Conservation (phyloP, 139 green algal genomes). For the Chlamydomonas sp. region DNA sequence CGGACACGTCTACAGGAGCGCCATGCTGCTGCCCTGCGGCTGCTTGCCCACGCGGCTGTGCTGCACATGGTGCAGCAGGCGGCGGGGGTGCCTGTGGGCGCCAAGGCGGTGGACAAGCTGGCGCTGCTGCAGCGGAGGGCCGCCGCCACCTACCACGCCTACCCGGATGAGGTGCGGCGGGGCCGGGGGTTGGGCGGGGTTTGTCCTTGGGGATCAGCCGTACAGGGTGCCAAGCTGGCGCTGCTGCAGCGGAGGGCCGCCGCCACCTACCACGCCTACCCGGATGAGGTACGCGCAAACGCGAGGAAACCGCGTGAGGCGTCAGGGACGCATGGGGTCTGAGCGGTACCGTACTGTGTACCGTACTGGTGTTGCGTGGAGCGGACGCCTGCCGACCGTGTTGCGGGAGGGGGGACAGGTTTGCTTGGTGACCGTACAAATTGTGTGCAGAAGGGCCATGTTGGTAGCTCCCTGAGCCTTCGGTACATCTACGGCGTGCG, state of each 20-base stretch:
- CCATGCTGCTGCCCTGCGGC: background rate
- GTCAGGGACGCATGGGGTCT: too few species aligned
- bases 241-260: slow-evolving; percentile 30
- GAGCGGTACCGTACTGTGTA: too few species aligned
- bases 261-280: slow-evolving; percentile 35
- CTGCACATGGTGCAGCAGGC: slow-evolving; percentile 27
- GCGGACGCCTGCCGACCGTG: too few species aligned
- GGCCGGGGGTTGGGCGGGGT: background rate
- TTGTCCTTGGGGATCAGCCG: too few species aligned
- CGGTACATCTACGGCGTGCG: too few species aligned
- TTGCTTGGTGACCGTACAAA: too few species aligned
- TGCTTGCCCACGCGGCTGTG: slow-evolving; percentile 29
- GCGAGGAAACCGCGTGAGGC: too few species aligned
- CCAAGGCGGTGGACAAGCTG: slow-evolving; percentile 18
- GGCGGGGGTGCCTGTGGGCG: background rate
- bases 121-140: slow-evolving; percentile 28
- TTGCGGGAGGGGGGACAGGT: too few species aligned
- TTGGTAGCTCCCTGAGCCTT: too few species aligned
- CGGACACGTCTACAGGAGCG: slow-evolving; percentile 11
- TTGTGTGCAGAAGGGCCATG: too few species aligned
- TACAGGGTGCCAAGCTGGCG: slow-evolving; percentile 18
- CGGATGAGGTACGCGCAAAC: background rate
- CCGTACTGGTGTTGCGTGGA: too few species aligned
- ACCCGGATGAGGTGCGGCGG: slow-evolving; percentile 3
- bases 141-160: slow-evolving; percentile 31